Evolutionary conservation across 805 yeast genomes (phyloP).

Genomic region (Suhomyces pyralidae): DNA sequence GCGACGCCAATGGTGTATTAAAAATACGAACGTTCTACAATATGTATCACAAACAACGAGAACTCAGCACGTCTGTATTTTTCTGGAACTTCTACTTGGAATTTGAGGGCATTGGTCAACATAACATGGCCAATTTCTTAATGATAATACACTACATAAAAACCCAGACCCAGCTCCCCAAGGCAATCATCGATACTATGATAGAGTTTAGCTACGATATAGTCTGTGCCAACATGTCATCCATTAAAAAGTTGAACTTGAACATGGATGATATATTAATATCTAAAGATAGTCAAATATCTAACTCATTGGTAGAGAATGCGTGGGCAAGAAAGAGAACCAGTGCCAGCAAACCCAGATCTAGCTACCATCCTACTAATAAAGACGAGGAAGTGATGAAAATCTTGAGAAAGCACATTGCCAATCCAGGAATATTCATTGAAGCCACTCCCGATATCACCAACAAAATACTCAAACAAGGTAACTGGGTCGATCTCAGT

Average conservation of each 20-base stretch:
- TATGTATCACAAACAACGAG: slow-evolving; percentile 20
- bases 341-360: slow-evolving; percentile 10
- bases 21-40: slow-evolving; percentile 29
- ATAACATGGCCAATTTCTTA: slow-evolving; percentile 44
- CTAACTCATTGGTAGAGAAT: slow-evolving; percentile 28
- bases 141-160: slow-evolving; percentile 47
- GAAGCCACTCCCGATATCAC: slow-evolving; percentile 36
- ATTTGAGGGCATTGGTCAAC: slow-evolving; percentile 43
- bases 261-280: slow-evolving; percentile 17
- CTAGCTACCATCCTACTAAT: neutral
- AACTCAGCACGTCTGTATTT: slow-evolving; percentile 37
- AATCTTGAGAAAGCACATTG: slow-evolving; percentile 20
- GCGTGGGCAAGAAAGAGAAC: slow-evolving; percentile 20
- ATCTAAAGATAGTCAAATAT: slow-evolving; percentile 18
- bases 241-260: slow-evolving; percentile 15
- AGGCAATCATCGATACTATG: slow-evolving; percentile 44
- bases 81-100: slow-evolving; percentile 61
- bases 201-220: slow-evolving; percentile 24
- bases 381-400: slow-evolving; percentile 22
- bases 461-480: slow-evolving; percentile 20
- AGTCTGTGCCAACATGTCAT: slow-evolving; percentile 19
- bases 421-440: slow-evolving; percentile 34
- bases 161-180: slow-evolving; percentile 46
- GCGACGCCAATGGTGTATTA: neutral
- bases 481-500: slow-evolving; percentile 20